Conservation (phyloP, 73 alveolate genomes). For the Blepharisma stoltei region DNA sequence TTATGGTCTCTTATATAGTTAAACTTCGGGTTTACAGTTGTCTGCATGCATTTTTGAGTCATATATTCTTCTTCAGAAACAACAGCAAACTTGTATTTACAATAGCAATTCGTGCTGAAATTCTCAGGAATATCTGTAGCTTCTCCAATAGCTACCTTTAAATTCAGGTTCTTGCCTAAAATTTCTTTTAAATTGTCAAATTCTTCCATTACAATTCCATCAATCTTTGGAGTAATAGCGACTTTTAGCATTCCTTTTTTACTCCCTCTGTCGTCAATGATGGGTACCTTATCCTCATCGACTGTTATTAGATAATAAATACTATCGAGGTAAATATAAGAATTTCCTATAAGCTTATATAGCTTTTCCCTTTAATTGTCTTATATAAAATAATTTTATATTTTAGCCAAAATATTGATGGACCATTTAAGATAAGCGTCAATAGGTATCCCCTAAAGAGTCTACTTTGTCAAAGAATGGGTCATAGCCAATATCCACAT, state of each 20-base stretch:
- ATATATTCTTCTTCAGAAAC: neutral
- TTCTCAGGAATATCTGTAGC: slow-evolving; percentile 27
- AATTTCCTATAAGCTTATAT: slow-evolving; percentile 22
- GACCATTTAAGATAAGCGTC: too few species aligned
- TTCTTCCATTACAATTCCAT: slow-evolving; percentile 15
- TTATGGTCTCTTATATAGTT: neutral
- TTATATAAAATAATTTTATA: too few species aligned
- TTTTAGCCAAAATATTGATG: too few species aligned
- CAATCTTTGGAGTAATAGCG: neutral
- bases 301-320: slow-evolving; percentile 5
- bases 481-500: slow-evolving; percentile 1
- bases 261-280: slow-evolving; percentile 17
- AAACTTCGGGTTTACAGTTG: slow-evolving; percentile 16
- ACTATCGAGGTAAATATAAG: neutral
- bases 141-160: slow-evolving; percentile 1
- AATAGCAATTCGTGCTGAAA: neutral
- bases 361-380: too few species aligned
- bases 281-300: neutral
- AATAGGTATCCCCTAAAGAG: neutral
- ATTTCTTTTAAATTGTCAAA: slow-evolving; percentile 28
- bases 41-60: neutral
- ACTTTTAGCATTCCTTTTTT: slow-evolving; percentile 9
- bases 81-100: neutral
- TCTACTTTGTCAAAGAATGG: slow-evolving; percentile 20
- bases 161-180: neutral